These are phyloP conservation scores for Euryodendron excelsum DNA, from an alignment of 148 eudicot genomes.

Conservation along the genomic window DNA sequence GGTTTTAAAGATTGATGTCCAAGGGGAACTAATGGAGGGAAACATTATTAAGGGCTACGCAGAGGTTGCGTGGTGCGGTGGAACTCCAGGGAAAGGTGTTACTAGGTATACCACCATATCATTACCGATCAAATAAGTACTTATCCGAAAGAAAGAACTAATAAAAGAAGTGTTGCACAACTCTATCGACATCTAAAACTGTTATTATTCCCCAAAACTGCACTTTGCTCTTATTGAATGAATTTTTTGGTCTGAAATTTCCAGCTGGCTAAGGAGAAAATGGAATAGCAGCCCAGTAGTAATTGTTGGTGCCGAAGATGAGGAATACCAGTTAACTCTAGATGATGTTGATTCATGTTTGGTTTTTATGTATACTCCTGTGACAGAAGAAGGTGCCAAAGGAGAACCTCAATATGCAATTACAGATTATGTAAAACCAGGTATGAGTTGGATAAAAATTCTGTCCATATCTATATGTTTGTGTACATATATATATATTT, in stretches of 20 bases:
- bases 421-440: slow-evolving; percentile 94
- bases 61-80: slow-evolving; percentile 99
- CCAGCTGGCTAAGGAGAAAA: slow-evolving; percentile 92
- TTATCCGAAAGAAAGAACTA: background rate
- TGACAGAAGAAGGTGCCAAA: slow-evolving; percentile 89
- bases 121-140: background rate
- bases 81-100: slow-evolving; percentile 92
- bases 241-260: slow-evolving; percentile 16
- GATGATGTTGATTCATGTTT: slow-evolving; percentile 94
- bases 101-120: slow-evolving; percentile 53
- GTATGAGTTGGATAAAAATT: slow-evolving; percentile 30
- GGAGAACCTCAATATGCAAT: slow-evolving; percentile 99
- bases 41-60: slow-evolving; percentile 67
- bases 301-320: slow-evolving; percentile 88
- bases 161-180: background rate
- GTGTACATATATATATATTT: background rate
- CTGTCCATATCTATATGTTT: background rate
- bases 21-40: slow-evolving; percentile 89
- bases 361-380: slow-evolving; percentile 96
- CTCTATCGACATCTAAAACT: background rate
- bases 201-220: slow-evolving; percentile 6
- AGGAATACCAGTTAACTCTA: slow-evolving; percentile 67
- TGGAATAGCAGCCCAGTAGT: slow-evolving; percentile 98
- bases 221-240: background rate
- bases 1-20: slow-evolving; percentile 83